Base-by-base conservation (phyloP, 2,329 filamentous ascomycete species). In the Plectosphaerella plurivora region DNA sequence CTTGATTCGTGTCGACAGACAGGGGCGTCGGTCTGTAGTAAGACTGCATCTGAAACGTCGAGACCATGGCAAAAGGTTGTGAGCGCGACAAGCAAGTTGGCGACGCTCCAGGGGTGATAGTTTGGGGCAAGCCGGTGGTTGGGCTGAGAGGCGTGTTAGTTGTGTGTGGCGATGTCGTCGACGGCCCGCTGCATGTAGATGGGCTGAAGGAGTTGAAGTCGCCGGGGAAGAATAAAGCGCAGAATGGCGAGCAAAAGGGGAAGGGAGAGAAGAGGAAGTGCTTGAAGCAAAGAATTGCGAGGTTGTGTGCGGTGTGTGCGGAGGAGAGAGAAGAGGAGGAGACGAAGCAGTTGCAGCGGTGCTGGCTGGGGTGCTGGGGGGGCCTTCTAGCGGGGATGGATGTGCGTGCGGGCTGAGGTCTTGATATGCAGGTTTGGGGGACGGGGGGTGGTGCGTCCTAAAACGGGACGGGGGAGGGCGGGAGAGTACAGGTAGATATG, bases 1-100 rank as follows among this genome's bases (percentile, higher is more conserved):
- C 69, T 61, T 78, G 72, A 52, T 65, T 71, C 56, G 79, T 80
- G 66, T 83, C 78, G 66, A 82, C 74, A 49, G 74, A 73, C 64
- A 82, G 65, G 59, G 73, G 71, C 56, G 72, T 68, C 63, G 72
- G 66, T 66, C 75, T 73, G 68, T 77, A 82, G 62, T 71, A 80
- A 55, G 72, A 65, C 64, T 75, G 75, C 74, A 79, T 77, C 60
- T 69, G 69, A 64, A 73, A 77, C 64, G 73, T 68, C 62, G 76
- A 75, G 66, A 74, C 76, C 78, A 81, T 81, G 69, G 63, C 63
- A 64, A 49, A 25, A 22, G 55, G 22, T 53, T 50, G 54, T 33
- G 37, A 39, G 37, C 37, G 37, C 37, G 37, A 16, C 37, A 50
- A 49, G 50, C 37, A 48, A 51, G 48, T 33, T 47, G 48, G 44